Conservation (phyloP, 192 early-diverging fungal genomes). For the Jimgerdemannia flammicorona region DNA sequence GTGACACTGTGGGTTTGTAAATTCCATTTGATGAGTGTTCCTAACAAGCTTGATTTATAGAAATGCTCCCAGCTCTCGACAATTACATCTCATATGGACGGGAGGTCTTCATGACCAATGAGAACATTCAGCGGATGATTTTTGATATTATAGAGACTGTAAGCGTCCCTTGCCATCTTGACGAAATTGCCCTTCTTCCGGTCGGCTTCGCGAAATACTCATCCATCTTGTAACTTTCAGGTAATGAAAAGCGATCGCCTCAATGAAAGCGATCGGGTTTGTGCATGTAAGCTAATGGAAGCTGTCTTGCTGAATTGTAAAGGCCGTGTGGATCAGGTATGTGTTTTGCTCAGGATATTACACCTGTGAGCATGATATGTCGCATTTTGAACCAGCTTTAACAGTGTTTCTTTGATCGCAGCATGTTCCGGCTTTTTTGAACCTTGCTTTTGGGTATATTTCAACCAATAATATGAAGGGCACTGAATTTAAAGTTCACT, state of each 20-base stretch:
- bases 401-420: conserved; percentile 2
- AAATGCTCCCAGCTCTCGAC: conserved; percentile 88
- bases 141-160: conserved; percentile 84
- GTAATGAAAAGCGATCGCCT: conserved; percentile 74
- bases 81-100: conserved; percentile 89
- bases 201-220: neutral
- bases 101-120: conserved; percentile 65
- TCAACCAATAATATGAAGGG: conserved; percentile 60
- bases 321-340: conserved; percentile 72
- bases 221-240: neutral
- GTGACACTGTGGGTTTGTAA: too few species aligned
- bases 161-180: neutral
- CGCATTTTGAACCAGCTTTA: too few species aligned
- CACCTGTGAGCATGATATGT: too few species aligned
- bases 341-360: neutral
- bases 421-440: conserved; percentile 68
- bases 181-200: conserved; percentile 6
- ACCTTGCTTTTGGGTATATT: conserved; percentile 62
- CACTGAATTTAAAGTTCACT: conserved; percentile 65
- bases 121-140: conserved; percentile 66
- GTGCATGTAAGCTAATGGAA: conserved; percentile 83
- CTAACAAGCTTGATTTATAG: conserved; percentile 13
- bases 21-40: too few species aligned
- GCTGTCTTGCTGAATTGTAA: conserved; percentile 80
- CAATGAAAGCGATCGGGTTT: conserved; percentile 74